phyloP scores from a whole-genome alignment of 2,329 filamentous ascomycete genomes.

The Verticillium longisporum region DNA sequence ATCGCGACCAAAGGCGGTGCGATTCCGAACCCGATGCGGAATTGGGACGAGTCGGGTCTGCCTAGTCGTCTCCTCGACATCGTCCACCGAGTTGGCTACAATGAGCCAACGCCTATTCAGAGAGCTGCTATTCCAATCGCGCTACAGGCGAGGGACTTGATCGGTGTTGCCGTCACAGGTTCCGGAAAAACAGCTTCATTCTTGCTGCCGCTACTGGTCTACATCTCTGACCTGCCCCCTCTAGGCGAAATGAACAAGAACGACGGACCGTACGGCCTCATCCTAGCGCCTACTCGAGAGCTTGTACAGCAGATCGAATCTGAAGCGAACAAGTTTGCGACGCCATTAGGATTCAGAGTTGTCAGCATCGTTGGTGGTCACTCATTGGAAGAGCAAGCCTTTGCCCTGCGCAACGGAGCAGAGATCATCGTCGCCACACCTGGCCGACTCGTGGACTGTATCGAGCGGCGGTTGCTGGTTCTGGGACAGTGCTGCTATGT shows the following conservation, averaged over 20 bases:
- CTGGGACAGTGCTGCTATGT: conserved; percentile 96
- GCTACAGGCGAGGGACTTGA: conserved; percentile 86
- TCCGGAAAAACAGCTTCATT: conserved; percentile 98
- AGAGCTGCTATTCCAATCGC: conserved; percentile 94
- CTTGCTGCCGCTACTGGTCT: conserved; percentile 82
- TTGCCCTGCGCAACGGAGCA: conserved; percentile 81
- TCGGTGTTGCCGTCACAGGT: conserved; percentile 95
- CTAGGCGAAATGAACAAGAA: conserved; percentile 82
- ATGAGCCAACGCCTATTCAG: conserved; percentile 86
- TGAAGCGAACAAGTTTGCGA: conserved; percentile 88
- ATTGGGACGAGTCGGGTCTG: conserved; percentile 78
- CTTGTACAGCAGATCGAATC: conserved; percentile 95
- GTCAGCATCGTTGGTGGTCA: conserved; percentile 98
- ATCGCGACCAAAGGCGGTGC: conserved; percentile 88
- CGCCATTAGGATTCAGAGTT: conserved; percentile 83
- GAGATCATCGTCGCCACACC: conserved; percentile 99
- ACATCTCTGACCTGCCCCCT: conserved; percentile 84
- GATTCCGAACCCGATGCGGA: conserved; percentile 94
- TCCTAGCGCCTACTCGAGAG: conserved; percentile 93
- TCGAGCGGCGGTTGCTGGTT: conserved; percentile 86
- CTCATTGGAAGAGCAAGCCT: conserved; percentile 87
- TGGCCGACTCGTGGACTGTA: conserved; percentile 92
- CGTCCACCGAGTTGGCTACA: conserved; percentile 79
- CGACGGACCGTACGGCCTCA: conserved; percentile 94
- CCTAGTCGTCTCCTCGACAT: conserved; percentile 74